Base-by-base conservation (phyloP, 352 stramenopile genomes). In the Thalassiosira allenii region DNA sequence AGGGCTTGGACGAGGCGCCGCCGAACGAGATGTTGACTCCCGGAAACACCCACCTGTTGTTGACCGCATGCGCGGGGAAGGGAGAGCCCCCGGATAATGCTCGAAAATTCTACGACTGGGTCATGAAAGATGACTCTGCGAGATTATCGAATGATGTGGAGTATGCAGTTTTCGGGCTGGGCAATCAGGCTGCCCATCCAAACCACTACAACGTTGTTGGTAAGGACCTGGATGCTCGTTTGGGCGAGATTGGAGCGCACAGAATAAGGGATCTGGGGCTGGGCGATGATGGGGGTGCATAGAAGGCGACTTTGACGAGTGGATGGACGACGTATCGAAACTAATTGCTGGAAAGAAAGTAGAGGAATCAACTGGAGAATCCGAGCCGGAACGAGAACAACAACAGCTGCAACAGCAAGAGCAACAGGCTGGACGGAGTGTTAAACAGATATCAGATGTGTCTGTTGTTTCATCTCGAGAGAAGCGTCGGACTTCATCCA, bases 281-380 rank as follows among this genome's bases (percentile, higher is more conserved):
- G 22, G 82, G 78, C 33, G 74, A 89, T 58, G 82, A 89, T 69
- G 66, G 68, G 40, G 79, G 30, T 87, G 78, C 53, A 70, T 89
- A n/a, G 78, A 87, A 29, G 82, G 86, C 57, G 82, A 89, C 51
- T 89, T 84, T 81, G 87, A 92, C 81, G 65, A 75, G 29, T 92
- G 84, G 84, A 79, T 82, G 66, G 82, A 78, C 61, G 22, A 57
- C 14, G 57, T 59, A 22, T 65, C 66, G 3, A 66, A 75, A 14
- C 34, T 75, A n/a, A 49, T 57, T 22, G 34, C 23, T 6, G n/a
- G 22, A 0, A 43, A 23, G 12, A 8, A 30, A 43, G 63, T 25
- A 61, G 17, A 44, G 33, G 23, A 43, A 59, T 12, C 32, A 49
- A n/a, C 3, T 37, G 30, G 43, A 25, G 25, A 22, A 44, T 33